Evolutionary conservation across 129 eudicot species (phyloP), one percentile per base, ranked within the genome.

Genomic region (Logfia minima): DNA sequence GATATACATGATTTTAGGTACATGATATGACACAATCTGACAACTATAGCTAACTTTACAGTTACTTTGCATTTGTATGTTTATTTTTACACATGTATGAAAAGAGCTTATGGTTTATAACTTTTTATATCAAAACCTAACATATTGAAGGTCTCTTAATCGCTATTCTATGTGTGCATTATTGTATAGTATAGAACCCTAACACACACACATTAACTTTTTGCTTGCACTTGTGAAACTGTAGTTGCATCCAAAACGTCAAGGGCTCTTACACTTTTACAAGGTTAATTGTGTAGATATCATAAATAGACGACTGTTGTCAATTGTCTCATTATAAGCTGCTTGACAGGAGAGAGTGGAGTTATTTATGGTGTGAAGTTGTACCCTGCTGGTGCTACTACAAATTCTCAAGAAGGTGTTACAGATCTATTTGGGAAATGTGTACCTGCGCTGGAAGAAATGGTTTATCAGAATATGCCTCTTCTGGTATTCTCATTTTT

Each of bases 361-460:
- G 83, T 88, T 72, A 92, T 95, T 14, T 85, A 73, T 85, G 99
- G 87, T 75, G 99, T 95, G 70, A 95, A 95, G 83, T 51, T 95
- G 74, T 95, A 95, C 80, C 99, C 99, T 53, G 99, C 99, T 82
- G 99, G 99, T 77, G 99, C 99, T 56, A 95, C 99, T 56, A 95
- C 99, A 26, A 95, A 95, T 83, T 95, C 99, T 59, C 99, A 95
- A 82, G 97, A 95, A 82, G 99, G 99, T 72, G 99, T 95, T 16
- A 95, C 99, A 10, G 97, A 95, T 87, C 80, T 95, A 24, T 85
- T 95, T 64, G 99, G 99, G 75, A 95, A 89, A 85, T 95, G 99
- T 77, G 71, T 85, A 34, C 97, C 96, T 37, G 97, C 84, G 4
- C 88, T 95, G 13, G 89, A 95, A 78, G 99, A 92, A 82, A 95